Evolutionary conservation across 2,329 filamentous ascomycete genomes (phyloP).

Genomic region (Colletotrichum liaoningense): DNA sequence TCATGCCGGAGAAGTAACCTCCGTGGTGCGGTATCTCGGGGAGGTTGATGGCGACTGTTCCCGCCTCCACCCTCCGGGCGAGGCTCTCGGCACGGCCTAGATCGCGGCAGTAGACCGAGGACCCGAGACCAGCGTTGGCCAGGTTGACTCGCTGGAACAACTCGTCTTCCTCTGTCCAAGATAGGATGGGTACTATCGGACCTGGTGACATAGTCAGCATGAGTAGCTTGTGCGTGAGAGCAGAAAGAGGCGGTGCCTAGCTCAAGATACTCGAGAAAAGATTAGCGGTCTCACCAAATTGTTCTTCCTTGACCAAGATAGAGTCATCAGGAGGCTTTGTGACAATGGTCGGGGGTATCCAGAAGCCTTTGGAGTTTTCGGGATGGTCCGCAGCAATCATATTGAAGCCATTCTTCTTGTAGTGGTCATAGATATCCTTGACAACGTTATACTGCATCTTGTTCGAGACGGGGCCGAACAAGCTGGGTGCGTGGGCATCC

Average conservation of each 20-base stretch:
- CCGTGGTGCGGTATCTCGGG: slow-evolving; percentile 45
- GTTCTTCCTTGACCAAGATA: slow-evolving; percentile 65
- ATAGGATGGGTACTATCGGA: slow-evolving; percentile 72
- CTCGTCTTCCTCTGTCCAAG: slow-evolving; percentile 71
- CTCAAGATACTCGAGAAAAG: neutral
- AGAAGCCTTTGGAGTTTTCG: slow-evolving; percentile 59
- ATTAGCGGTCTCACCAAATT: slow-evolving; percentile 46
- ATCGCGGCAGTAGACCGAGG: slow-evolving; percentile 69
- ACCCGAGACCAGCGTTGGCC: slow-evolving; percentile 63
- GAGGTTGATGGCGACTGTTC: slow-evolving; percentile 70
- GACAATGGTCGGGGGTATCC: slow-evolving; percentile 67
- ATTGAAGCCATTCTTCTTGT: slow-evolving; percentile 42
- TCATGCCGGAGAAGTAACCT: slow-evolving; percentile 46
- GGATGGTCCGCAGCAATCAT: slow-evolving; percentile 44
- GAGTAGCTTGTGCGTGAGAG: neutral
- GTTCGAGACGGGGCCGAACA: slow-evolving; percentile 71
- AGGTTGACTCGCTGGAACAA: slow-evolving; percentile 67
- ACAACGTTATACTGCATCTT: slow-evolving; percentile 71
- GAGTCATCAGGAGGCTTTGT: slow-evolving; percentile 69
- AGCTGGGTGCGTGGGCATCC: slow-evolving; percentile 34
- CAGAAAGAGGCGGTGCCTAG: neutral
- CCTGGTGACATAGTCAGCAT: slow-evolving; percentile 43
- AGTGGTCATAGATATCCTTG: slow-evolving; percentile 56
- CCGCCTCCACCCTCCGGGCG: slow-evolving; percentile 65
- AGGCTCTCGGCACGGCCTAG: slow-evolving; percentile 61